Conservation (phyloP, 2,329 filamentous ascomycete species). For the Harringtonia lauricola region DNA sequence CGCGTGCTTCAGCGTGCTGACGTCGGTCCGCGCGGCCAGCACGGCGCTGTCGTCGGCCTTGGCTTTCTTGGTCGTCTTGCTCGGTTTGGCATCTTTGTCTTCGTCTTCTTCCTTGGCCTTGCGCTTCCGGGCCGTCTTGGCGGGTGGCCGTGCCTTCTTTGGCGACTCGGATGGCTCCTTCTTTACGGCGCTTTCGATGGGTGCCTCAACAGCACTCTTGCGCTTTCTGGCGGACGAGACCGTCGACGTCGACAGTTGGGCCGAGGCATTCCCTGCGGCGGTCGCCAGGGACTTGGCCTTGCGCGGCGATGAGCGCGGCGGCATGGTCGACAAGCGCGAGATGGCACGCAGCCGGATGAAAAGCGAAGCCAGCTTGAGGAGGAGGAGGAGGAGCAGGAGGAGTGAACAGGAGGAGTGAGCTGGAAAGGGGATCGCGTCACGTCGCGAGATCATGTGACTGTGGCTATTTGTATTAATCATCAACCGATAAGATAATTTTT, state of each 20-base stretch:
- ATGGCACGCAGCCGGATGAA: neutral
- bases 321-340: conserved; percentile 5
- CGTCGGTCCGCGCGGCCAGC: conserved; percentile 55
- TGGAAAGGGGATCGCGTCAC: too few relatives aligned
- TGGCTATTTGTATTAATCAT: too few relatives aligned
- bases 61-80: conserved; percentile 30
- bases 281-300: conserved; percentile 1
- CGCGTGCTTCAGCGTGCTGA: conserved; percentile 49
- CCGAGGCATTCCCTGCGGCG: too few relatives aligned
- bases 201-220: too few relatives aligned
- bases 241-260: neutral
- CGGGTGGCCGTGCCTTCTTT: neutral
- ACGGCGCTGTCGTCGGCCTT: conserved; percentile 26
- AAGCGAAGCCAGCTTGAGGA: neutral
- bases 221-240: neutral
- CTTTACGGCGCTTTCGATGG: neutral
- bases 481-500: neutral
- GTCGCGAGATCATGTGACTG: too few relatives aligned
- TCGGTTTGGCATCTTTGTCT: conserved; percentile 19
- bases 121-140: conserved; percentile 4
- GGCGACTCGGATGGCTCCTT: neutral
- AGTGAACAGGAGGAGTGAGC: too few relatives aligned
- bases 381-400: neutral
- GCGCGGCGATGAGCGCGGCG: conserved; percentile 7
- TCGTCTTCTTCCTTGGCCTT: conserved; percentile 5